These are phyloP conservation scores for Quercus rubra DNA, from an alignment of 306 rosid species.

Conservation along the genomic window DNA sequence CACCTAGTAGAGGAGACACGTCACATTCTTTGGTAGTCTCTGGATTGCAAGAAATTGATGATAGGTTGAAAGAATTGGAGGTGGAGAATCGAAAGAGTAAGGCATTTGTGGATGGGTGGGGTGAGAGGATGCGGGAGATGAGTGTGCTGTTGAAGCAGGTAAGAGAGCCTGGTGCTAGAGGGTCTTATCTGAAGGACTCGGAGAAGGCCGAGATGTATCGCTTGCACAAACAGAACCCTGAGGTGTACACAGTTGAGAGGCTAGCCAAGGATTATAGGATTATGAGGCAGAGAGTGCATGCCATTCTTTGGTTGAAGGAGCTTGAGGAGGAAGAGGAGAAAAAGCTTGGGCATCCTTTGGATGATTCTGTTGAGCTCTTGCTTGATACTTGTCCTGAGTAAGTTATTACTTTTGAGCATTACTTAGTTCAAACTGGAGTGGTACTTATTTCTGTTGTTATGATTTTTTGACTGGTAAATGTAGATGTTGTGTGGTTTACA, in stretches of 20 bases:
- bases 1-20: constrained; percentile 2
- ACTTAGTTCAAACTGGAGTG: not conserved
- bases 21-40: constrained; percentile 25
- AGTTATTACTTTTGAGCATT: constrained; percentile 15
- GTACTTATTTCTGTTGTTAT: not conserved
- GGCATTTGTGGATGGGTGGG: constrained; percentile 60
- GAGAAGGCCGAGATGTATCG: constrained; percentile 84
- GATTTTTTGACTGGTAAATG: not conserved
- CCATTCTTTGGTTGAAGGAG: constrained; percentile 93
- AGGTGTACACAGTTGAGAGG: constrained; percentile 68
- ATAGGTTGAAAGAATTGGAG: constrained; percentile 45
- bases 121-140: constrained; percentile 45
- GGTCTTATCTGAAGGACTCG: constrained; percentile 80
- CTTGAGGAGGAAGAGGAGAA: constrained; percentile 81
- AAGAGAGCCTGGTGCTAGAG: constrained; percentile 86
- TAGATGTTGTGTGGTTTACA: not conserved
- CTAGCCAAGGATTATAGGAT: constrained; percentile 85
- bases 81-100: constrained; percentile 46
- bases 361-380: constrained; percentile 84
- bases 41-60: constrained; percentile 56
- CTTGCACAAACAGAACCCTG: constrained; percentile 70
- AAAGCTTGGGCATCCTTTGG: constrained; percentile 74
- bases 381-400: constrained; percentile 85
- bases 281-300: constrained; percentile 97
- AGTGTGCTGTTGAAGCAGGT: constrained; percentile 60